These are phyloP conservation scores for Tritrichomonas foetus DNA, from an alignment of 208 protist species.

Conservation along the genomic window DNA sequence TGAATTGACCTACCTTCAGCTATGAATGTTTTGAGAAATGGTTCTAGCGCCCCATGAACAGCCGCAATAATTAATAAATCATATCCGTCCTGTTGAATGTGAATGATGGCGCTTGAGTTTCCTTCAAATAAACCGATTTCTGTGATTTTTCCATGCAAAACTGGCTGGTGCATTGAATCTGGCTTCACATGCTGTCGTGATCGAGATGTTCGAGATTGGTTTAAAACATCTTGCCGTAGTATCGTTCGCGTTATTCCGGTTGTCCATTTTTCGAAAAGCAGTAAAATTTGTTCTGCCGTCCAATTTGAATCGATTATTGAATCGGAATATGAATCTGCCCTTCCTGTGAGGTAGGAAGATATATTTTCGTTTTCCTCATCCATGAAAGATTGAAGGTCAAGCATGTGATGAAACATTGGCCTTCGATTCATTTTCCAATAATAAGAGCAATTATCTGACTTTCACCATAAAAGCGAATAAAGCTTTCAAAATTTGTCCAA, in stretches of 20 bases:
- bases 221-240: neutral
- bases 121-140: neutral
- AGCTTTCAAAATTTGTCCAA: too few species aligned
- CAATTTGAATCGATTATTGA: neutral
- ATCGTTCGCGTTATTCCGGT: neutral
- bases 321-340: too few species aligned
- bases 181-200: neutral
- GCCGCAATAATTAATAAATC: neutral
- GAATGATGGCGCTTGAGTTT: neutral
- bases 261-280: neutral
- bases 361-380: too few species aligned
- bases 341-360: too few species aligned
- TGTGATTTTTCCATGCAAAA: neutral
- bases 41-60: neutral
- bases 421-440: too few species aligned
- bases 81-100: neutral
- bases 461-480: too few species aligned
- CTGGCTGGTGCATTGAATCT: neutral
- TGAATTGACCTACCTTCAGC: neutral
- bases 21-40: slow-evolving; percentile 4
- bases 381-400: too few species aligned
- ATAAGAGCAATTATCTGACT: too few species aligned
- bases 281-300: neutral
- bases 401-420: too few species aligned
- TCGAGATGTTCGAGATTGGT: neutral